Evolutionary conservation across 768 basidiomycete species (phyloP), one percentile per base, ranked within the genome.

Genomic region (Leccinum rimulosum): DNA sequence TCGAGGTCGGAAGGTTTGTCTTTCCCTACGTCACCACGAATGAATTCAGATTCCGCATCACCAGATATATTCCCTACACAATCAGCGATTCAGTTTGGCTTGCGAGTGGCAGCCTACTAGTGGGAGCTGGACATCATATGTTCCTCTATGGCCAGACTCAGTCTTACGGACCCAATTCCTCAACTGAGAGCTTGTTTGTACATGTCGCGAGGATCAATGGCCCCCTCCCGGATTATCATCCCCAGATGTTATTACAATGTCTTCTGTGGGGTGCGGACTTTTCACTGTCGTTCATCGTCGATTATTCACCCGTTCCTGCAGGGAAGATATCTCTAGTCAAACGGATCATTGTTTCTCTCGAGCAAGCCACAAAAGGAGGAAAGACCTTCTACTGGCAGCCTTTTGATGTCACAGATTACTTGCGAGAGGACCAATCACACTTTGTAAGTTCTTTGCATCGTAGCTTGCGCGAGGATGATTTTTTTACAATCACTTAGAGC

Each of bases 1-100:
- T 96, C 48, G 88, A 92, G 50, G 77, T 94, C 45, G 78, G 81
- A 62, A 79, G 76, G 93, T 92, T 66, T 55, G 84, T 74, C n/a
- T 52, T 47, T 17, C 54, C 51, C 7, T 49, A 52, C 43, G 12
- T 47, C n/a, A 31, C 45, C 11, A 14, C 10, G 48, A 45, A 43
- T 28, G 55, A n/a, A 33, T 47, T 30, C 57, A 58, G 43, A 62
- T 51, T 40, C 17, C 38, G n/a, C 6, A 3, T 17, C 19, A 12
- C 59, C 38, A 94, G 91, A 45, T 82, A 88, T 58, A 86, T 92
- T 1, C 85, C 93, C 0, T 83, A 87, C 57, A 80, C 85, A 2
- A 95, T 97, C 66, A 84, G 79, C 45, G 93, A 97, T 69, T 96
- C 95, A 3, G 93, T 95, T 40, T 97, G 95, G 95, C 80, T 93